Evolutionary conservation across 768 basidiomycete species (phyloP).

Genomic region (Xerocomellus dryophilus): DNA sequence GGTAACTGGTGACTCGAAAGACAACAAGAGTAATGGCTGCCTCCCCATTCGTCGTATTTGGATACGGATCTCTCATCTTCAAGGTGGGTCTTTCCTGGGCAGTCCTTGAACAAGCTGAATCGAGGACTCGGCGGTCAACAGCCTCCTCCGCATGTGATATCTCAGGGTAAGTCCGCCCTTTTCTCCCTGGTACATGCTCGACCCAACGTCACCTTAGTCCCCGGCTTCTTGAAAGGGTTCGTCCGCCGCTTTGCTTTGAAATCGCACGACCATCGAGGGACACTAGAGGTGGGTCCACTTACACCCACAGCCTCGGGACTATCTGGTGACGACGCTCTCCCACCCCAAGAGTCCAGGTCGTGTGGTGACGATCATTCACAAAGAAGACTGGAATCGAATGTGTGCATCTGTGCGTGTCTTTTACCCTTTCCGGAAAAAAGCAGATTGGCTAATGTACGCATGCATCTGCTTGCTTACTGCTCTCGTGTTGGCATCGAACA

Average conservation of each 20-base stretch:
- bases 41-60: conserved; percentile 70
- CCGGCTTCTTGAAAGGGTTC: conserved; percentile 87
- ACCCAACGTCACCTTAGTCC: conserved; percentile 36
- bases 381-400: conserved; percentile 80
- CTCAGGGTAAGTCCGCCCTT: conserved; percentile 46
- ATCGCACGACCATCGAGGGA: conserved; percentile 91
- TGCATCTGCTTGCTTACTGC: too few relatives aligned
- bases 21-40: conserved; percentile 2
- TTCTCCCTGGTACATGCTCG: not conserved
- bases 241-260: conserved; percentile 87
- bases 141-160: conserved; percentile 81
- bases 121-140: conserved; percentile 26
- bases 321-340: conserved; percentile 73
- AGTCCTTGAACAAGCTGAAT: not conserved
- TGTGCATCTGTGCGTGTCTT: conserved; percentile 50
- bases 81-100: conserved; percentile 44
- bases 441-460: not conserved
- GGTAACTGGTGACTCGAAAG: not conserved
- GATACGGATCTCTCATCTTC: conserved; percentile 90
- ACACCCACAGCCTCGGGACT: conserved; percentile 60
- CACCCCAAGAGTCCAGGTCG: conserved; percentile 68
- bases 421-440: not conserved
- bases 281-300: conserved; percentile 56
- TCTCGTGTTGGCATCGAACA: not conserved
- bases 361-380: conserved; percentile 86